These are phyloP conservation scores for Cadophora luteo-olivacea DNA, from an alignment of 2,329 filamentous ascomycete genomes.

Conservation along the genomic window DNA sequence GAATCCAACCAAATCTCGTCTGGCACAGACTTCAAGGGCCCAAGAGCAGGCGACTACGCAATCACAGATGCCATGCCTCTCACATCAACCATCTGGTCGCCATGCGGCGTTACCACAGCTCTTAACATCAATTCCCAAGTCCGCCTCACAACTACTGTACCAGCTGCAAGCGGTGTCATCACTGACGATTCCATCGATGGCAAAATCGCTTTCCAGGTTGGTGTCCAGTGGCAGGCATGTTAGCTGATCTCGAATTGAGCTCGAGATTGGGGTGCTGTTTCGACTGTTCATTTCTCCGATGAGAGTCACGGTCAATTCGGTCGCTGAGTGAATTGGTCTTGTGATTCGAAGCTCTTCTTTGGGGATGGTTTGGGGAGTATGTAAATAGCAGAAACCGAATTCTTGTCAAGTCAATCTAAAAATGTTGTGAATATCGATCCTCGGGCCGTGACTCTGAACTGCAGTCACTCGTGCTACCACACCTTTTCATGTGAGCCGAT, in stretches of 20 bases:
- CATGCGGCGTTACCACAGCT: neutral
- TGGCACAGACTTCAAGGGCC: slow-evolving; percentile 11
- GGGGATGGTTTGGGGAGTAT: neutral
- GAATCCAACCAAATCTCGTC: slow-evolving; percentile 8
- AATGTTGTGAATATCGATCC: neutral
- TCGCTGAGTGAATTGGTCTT: neutral
- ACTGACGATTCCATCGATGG: slow-evolving; percentile 14
- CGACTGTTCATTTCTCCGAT: neutral
- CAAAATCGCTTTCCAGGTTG: slow-evolving; percentile 10
- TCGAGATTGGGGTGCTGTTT: neutral
- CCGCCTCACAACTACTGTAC: slow-evolving; percentile 5
- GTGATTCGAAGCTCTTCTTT: neutral
- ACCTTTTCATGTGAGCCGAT: neutral
- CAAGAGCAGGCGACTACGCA: slow-evolving; percentile 12
- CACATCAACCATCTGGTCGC: slow-evolving; percentile 15
- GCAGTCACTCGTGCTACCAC: neutral
- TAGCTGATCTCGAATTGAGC: slow-evolving; percentile 1
- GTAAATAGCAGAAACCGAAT: neutral
- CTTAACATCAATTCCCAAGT: slow-evolving; percentile 12
- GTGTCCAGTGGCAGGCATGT: slow-evolving; percentile 14
- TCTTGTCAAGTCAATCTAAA: neutral
- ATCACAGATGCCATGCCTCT: slow-evolving; percentile 12
- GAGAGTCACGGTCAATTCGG: neutral
- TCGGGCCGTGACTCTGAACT: neutral
- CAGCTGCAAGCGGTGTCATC: slow-evolving; percentile 10